phyloP scores from a whole-genome alignment of 495 filamentous ascomycete genomes.

The Neurospora sp. region DNA sequence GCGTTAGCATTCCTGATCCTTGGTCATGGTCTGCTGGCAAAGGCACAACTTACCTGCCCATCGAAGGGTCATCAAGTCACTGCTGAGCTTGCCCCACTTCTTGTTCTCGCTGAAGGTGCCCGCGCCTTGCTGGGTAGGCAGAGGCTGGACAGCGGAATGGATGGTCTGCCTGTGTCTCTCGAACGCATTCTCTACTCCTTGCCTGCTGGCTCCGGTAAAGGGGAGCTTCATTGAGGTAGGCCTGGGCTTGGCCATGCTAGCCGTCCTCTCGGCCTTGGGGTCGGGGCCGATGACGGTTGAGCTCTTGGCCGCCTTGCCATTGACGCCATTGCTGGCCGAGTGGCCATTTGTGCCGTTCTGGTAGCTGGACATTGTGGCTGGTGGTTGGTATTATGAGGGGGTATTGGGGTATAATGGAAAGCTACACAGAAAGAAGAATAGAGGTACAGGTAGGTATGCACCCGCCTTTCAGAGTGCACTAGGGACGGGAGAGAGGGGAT shows the following conservation, averaged over 20 bases:
- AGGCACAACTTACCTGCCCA: conserved; percentile 20
- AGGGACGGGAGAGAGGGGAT: neutral
- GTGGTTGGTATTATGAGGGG: neutral
- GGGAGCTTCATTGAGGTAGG: conserved; percentile 9
- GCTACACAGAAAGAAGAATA: neutral
- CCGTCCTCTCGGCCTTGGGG: conserved; percentile 4
- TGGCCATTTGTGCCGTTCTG: conserved; percentile 1
- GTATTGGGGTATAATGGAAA: neutral
- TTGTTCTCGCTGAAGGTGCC: conserved; percentile 35
- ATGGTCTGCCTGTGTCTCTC: conserved; percentile 54
- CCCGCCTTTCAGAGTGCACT: neutral
- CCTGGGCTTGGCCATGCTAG: conserved; percentile 15
- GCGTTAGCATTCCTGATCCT: neutral
- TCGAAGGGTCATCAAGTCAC: conserved; percentile 51
- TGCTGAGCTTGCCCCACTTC: conserved; percentile 43
- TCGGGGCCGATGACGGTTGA: neutral
- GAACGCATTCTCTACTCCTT: conserved; percentile 42
- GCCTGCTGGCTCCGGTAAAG: conserved; percentile 20
- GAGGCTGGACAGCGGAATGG: conserved; percentile 51
- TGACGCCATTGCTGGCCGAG: neutral
- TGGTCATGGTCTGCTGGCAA: neutral
- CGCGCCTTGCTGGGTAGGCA: conserved; percentile 57
- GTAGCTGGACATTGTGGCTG: conserved; percentile 7
- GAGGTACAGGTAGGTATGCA: neutral
- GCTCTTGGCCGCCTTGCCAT: conserved; percentile 2